Conservation (phyloP, 495 filamentous ascomycete species). For the Neurospora sp. region DNA sequence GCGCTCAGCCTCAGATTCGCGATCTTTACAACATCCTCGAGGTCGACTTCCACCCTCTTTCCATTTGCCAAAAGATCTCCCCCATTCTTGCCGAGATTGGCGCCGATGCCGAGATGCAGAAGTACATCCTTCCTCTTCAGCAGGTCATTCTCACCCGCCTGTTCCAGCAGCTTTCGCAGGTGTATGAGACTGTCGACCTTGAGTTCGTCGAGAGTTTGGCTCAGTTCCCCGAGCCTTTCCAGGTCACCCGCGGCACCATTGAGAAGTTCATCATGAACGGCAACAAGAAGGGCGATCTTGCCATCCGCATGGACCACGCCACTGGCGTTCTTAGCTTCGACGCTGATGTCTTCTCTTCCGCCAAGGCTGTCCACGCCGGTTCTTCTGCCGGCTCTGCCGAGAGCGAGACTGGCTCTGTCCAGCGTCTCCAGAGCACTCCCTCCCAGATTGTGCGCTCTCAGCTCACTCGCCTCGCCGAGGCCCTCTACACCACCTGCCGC, state of each 20-base stretch:
- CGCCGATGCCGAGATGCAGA: slow-evolving; percentile 89
- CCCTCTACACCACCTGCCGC: slow-evolving; percentile 83
- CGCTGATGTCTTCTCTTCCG: slow-evolving; percentile 93
- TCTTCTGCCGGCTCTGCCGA: slow-evolving; percentile 84
- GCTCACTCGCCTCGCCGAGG: slow-evolving; percentile 81
- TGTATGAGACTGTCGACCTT: slow-evolving; percentile 96
- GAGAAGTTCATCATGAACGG: slow-evolving; percentile 99
- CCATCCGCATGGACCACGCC: slow-evolving; percentile 92
- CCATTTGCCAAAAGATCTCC: slow-evolving; percentile 98
- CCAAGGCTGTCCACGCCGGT: slow-evolving; percentile 83
- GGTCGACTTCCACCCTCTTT: slow-evolving; percentile 96
- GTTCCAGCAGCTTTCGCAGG: slow-evolving; percentile 98
- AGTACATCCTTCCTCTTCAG: slow-evolving; percentile 87
- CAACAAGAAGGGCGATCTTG: slow-evolving; percentile 97
- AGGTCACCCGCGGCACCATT: slow-evolving; percentile 81
- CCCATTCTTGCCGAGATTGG: slow-evolving; percentile 92
- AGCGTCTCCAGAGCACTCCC: slow-evolving; percentile 92
- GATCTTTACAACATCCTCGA: slow-evolving; percentile 97
- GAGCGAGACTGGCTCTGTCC: slow-evolving; percentile 71
- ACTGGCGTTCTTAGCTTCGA: slow-evolving; percentile 93
- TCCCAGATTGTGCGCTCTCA: slow-evolving; percentile 96
- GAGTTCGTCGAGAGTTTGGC: slow-evolving; percentile 89
- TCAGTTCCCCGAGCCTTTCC: slow-evolving; percentile 93
- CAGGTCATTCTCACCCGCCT: slow-evolving; percentile 97
- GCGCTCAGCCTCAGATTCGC: slow-evolving; percentile 84